Evolutionary conservation across 164 flowering plant genomes (phyloP), one percentile per base, ranked within the genome.

Genomic region (Vitis rupestris): DNA sequence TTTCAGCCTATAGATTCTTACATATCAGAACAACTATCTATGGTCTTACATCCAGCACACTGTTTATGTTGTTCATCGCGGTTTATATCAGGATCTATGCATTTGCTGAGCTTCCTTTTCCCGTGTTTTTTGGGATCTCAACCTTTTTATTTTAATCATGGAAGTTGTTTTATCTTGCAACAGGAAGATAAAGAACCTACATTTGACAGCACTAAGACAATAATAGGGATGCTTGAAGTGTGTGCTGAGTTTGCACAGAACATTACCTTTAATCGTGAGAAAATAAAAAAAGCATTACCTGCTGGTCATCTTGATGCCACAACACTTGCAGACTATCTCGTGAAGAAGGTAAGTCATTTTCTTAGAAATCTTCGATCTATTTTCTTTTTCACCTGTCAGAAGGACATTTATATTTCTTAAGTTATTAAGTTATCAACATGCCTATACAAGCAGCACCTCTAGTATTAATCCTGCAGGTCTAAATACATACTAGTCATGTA

Each of bases 271-370:
- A 92, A 96, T 70, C 53, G 55, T 51, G 91, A 89, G 62, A 90
- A 87, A 76, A 90, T 96, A 70, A 70, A 70, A 57, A 88, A 82
- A 73, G 84, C 96, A 75, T 73, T 96, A 54, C 98, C 97, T 14
- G 98, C 97, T 61, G 99, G 99, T 63, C 87, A 90, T 83, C 98
- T 96, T 77, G 99, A 96, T 85, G 99, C 99, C 69, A 96, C 99
- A 48, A 93, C 99, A 59, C 90, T 96, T 64, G 98, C 99, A 10
- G 99, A 96, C 81, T 96, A 96, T 82, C 89, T 96, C 30, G 99
- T 96, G 65, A 86, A 89, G 61, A 93, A 96, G 98, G 99, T 73
- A 78, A 82, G 86, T 75, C 57, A 12, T 55, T 15, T 61, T 14
- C 47, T 0, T 53, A 57, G 1, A 29, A 37, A 37, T 37, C 44